phyloP scores from a whole-genome alignment of 1,284 basidiomycete species.

The Ganoderma sinense region DNA sequence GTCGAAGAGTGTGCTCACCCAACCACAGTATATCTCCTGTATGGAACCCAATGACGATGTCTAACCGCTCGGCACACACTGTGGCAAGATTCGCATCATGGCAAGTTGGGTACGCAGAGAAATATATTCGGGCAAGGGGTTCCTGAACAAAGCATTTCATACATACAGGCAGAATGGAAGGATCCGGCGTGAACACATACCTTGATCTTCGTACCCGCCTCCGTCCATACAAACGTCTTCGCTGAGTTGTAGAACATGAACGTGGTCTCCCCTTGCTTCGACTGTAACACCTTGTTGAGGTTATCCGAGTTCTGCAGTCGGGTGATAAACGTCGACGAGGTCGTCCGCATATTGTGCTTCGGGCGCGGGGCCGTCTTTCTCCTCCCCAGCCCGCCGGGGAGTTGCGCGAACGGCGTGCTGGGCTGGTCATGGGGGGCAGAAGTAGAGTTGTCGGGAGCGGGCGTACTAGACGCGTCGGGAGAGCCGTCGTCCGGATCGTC shows the following conservation, averaged over 20 bases:
- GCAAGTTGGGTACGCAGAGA: constrained; percentile 88
- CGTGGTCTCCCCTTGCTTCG: constrained; percentile 82
- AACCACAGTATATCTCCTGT: constrained; percentile 96
- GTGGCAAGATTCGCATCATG: constrained; percentile 89
- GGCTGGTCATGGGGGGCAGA: constrained; percentile 46
- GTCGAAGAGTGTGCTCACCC: constrained; percentile 51
- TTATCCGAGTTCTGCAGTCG: constrained; percentile 84
- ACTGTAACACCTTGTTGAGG: constrained; percentile 73
- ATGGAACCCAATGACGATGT: constrained; percentile 92
- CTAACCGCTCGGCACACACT: constrained; percentile 79
- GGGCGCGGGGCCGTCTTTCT: constrained; percentile 75
- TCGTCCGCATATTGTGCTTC: constrained; percentile 88
- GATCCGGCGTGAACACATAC: constrained; percentile 50
- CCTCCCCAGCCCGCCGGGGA: constrained; percentile 52
- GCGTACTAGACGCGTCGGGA: constrained; percentile 49
- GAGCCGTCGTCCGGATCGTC: constrained; percentile 71
- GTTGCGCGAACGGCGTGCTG: constrained; percentile 54
- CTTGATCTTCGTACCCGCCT: constrained; percentile 81
- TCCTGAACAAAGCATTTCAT: constrained; percentile 59
- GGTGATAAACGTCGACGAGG: constrained; percentile 90
- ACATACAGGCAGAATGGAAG: neutral
- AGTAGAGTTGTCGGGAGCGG: constrained; percentile 39
- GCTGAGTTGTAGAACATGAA: constrained; percentile 87
- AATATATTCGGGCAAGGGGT: constrained; percentile 85
- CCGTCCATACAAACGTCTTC: constrained; percentile 85